A percentile compares a stretch with the other conserved stretches of the same genome.
phyloP scores from a whole-genome alignment of 2,329 filamentous ascomycete species.

The Curvularia sp. region DNA sequence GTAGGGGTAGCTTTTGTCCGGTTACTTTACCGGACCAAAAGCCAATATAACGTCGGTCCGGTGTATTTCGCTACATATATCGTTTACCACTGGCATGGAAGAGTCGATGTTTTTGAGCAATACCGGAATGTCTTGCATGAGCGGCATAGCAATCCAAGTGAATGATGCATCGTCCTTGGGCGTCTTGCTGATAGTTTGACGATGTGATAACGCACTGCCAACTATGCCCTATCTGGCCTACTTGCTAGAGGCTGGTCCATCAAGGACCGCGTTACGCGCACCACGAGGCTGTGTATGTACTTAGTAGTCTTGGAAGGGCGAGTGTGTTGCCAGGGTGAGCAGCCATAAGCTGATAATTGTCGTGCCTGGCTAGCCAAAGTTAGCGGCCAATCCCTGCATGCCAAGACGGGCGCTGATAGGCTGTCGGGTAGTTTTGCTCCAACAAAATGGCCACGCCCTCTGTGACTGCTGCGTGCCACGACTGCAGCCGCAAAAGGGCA shows the following conservation, averaged over 20 bases:
- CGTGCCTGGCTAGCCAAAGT: slow-evolving; percentile 12
- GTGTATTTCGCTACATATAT: not conserved
- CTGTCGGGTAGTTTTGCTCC: slow-evolving; percentile 4
- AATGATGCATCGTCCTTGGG: not conserved
- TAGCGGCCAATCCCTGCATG: slow-evolving; percentile 13
- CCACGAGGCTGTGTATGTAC: slow-evolving; percentile 4
- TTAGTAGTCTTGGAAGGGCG: not conserved
- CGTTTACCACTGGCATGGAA: not conserved
- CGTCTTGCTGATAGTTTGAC: not conserved
- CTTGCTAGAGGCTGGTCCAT: not conserved
- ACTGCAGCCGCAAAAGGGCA: not conserved
- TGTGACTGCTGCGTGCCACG: not conserved
- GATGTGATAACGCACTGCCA: not conserved
- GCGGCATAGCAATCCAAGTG: not conserved
- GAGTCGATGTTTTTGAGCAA: not conserved
- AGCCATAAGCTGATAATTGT: slow-evolving; percentile 11
- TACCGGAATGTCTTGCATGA: not conserved
- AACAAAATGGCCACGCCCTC: not conserved
- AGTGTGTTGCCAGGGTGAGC: slow-evolving; percentile 7
- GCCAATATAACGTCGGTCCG: too few relatives aligned
- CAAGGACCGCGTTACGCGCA: slow-evolving; percentile 1
- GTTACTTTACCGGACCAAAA: too few relatives aligned
- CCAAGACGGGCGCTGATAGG: slow-evolving; percentile 12
- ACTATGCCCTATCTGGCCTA: not conserved
- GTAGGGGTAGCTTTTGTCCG: too few relatives aligned